Conservation (phyloP, 1,139 yeast genomes). For the Taphrina pruni region DNA sequence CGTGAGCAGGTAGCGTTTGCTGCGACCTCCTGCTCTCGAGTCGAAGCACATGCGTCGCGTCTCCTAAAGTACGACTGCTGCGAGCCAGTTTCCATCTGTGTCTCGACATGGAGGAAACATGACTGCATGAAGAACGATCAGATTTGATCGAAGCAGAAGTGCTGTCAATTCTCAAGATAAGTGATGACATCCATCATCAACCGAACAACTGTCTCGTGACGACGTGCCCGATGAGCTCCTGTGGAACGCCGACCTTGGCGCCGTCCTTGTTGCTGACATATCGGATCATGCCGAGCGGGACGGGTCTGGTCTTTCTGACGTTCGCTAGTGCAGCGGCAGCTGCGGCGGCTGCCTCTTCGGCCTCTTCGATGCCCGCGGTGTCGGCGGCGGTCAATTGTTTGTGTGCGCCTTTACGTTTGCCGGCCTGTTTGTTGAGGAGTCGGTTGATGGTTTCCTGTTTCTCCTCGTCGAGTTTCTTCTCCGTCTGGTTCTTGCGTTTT, state of each 20-base stretch:
- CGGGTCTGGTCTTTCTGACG: slow-evolving; percentile 30
- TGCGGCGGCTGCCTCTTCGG: slow-evolving; percentile 6
- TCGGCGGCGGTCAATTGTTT: slow-evolving; percentile 23
- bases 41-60: too few relatives aligned
- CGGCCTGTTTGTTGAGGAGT: slow-evolving; percentile 44
- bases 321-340: slow-evolving; percentile 4
- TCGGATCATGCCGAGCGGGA: slow-evolving; percentile 39
- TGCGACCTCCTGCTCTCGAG: too few relatives aligned
- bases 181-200: not conserved
- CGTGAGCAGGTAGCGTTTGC: too few relatives aligned
- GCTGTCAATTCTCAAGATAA: too few relatives aligned
- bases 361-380: slow-evolving; percentile 29
- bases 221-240: slow-evolving; percentile 27
- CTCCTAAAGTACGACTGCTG: too few relatives aligned
- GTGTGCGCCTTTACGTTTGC: slow-evolving; percentile 30
- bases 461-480: slow-evolving; percentile 85
- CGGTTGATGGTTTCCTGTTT: slow-evolving; percentile 54
- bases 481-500: slow-evolving; percentile 82
- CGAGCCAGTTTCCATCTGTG: too few relatives aligned
- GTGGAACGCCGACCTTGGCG: slow-evolving; percentile 16
- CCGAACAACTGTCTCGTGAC: slow-evolving; percentile 25
- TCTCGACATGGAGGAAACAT: too few relatives aligned
- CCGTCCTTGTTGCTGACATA: slow-evolving; percentile 38
- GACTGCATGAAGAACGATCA: not conserved
- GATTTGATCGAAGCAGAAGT: not conserved